phyloP scores from a whole-genome alignment of 1,284 basidiomycete genomes.

The Rhodotorula sp. region DNA sequence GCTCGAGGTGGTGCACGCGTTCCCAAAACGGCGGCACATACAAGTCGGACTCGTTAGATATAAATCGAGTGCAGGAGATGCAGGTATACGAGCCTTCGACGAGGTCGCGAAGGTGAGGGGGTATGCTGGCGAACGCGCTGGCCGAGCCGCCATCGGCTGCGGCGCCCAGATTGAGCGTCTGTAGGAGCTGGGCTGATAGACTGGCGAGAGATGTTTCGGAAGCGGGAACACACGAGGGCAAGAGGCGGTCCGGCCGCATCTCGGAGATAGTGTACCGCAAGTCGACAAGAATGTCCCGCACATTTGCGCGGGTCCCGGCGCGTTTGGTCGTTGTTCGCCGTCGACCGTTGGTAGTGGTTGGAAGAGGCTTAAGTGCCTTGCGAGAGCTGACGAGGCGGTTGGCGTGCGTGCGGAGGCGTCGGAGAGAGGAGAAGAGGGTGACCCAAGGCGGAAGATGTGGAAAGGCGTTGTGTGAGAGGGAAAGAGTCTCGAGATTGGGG shows the following conservation, averaged over 20 bases:
- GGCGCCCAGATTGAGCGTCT: background rate
- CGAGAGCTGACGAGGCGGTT: constrained; percentile 22
- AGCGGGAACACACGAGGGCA: background rate
- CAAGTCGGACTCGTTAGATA: background rate
- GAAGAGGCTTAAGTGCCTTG: constrained; percentile 4
- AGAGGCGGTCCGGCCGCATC: background rate
- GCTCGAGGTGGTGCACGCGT: constrained; percentile 25
- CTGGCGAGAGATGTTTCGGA: background rate
- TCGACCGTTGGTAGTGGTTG: background rate
- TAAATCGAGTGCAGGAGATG: constrained; percentile 7
- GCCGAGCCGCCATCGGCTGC: background rate
- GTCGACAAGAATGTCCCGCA: background rate
- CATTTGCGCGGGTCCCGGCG: background rate
- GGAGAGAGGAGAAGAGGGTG: constrained; percentile 25
- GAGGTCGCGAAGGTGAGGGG: constrained; percentile 3
- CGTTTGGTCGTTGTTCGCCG: background rate
- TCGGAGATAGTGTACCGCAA: background rate
- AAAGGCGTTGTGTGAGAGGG: constrained; percentile 32
- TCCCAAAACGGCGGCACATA: constrained; percentile 15
- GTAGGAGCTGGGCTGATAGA: background rate
- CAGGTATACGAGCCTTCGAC: constrained; percentile 12
- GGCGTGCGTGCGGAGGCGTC: constrained; percentile 21
- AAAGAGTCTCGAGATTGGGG: constrained; percentile 30
- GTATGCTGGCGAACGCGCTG: background rate
- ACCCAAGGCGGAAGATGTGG: constrained; percentile 20